Conservation (phyloP, 495 filamentous ascomycete species). For the Xylaria sp. region DNA sequence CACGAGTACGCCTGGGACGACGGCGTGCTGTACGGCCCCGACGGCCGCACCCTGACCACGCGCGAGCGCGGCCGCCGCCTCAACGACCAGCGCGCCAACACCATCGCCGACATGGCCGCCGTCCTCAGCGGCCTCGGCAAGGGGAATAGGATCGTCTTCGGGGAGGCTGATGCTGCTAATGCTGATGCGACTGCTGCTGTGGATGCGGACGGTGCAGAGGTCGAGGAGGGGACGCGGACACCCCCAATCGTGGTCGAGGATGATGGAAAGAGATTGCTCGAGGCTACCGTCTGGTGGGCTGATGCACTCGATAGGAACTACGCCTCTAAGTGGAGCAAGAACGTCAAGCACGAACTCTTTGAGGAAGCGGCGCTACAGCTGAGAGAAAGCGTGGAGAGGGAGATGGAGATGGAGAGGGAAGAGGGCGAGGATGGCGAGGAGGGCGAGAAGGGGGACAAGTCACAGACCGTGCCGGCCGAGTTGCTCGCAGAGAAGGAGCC, state of each 20-base stretch:
- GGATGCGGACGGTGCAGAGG: too few species aligned
- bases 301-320: conserved; percentile 69
- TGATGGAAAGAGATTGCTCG: conserved; percentile 41
- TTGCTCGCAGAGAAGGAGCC: neutral
- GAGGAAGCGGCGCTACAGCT: conserved; percentile 11
- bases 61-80: conserved; percentile 66
- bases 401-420: too few species aligned
- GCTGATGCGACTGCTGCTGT: conserved; percentile 31
- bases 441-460: conserved; percentile 8
- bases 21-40: conserved; percentile 58
- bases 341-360: conserved; percentile 63
- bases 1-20: conserved; percentile 70
- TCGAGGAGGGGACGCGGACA: too few species aligned
- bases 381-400: too few species aligned
- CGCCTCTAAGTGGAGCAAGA: conserved; percentile 71
- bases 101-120: conserved; percentile 83
- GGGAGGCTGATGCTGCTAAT: conserved; percentile 42
- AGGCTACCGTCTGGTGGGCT: conserved; percentile 68
- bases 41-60: conserved; percentile 51
- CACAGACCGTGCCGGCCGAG: conserved; percentile 13
- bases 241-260: neutral
- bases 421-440: too few species aligned
- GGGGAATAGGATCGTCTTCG: conserved; percentile 51
- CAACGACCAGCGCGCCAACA: conserved; percentile 90
- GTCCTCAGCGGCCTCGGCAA: conserved; percentile 65